Percentiles rank a stretch among this genome's conserved stretches.
phyloP scores from a whole-genome alignment of 2,329 filamentous ascomycete genomes.

The Talaromyces sp. region DNA sequence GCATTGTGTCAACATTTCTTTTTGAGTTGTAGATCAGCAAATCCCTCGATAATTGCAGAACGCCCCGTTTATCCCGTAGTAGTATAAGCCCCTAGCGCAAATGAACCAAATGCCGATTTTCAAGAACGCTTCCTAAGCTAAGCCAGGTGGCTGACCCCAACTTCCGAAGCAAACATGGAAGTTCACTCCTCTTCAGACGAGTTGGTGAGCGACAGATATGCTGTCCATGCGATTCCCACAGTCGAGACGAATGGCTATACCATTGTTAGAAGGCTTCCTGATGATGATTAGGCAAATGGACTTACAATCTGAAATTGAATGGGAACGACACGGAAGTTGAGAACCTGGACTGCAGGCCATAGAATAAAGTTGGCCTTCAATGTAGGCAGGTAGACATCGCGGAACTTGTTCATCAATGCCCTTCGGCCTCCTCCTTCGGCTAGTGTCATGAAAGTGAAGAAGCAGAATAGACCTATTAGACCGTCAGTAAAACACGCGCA shows the following conservation, averaged over 20 bases:
- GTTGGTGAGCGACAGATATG: slow-evolving; percentile 90
- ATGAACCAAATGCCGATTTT: not conserved
- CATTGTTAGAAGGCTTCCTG: slow-evolving; percentile 3
- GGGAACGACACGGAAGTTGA: slow-evolving; percentile 95
- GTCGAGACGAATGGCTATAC: slow-evolving; percentile 88
- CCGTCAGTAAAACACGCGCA: slow-evolving; percentile 6
- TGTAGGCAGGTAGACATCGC: slow-evolving; percentile 89
- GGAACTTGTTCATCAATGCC: slow-evolving; percentile 77
- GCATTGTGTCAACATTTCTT: not conserved
- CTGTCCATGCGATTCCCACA: slow-evolving; percentile 95
- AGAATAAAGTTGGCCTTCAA: slow-evolving; percentile 93
- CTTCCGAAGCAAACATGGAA: not conserved
- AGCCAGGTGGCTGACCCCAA: not conserved
- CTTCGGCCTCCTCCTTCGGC: slow-evolving; percentile 85
- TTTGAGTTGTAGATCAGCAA: slow-evolving; percentile 5
- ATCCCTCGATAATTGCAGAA: not conserved
- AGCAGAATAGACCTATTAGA: slow-evolving; percentile 65
- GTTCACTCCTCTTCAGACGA: slow-evolving; percentile 66
- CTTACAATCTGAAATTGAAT: slow-evolving; percentile 94
- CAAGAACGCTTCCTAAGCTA: not conserved
- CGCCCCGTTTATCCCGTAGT: not conserved
- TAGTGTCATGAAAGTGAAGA: slow-evolving; percentile 96
- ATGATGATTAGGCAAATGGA: slow-evolving; percentile 24
- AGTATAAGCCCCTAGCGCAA: not conserved
- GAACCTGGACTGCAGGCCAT: slow-evolving; percentile 91